Evolutionary conservation across 768 basidiomycete species (phyloP).

Genomic region (Clitopilus passeckerianus): DNA sequence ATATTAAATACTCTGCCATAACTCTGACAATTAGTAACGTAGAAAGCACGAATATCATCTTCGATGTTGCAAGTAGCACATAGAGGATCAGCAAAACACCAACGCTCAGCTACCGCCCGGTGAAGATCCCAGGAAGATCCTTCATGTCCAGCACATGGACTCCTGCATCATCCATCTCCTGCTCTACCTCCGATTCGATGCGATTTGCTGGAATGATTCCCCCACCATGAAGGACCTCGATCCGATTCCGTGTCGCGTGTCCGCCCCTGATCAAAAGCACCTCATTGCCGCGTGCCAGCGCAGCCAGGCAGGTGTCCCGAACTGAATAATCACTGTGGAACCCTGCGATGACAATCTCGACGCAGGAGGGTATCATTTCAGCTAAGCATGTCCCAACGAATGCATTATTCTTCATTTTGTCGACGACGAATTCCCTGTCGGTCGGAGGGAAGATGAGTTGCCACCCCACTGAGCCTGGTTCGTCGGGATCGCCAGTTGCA

Average conservation of each 20-base stretch:
- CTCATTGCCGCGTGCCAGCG: constrained; percentile 58
- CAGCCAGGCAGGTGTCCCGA: constrained; percentile 55
- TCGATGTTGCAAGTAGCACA: background rate
- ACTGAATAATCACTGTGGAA: constrained; percentile 66
- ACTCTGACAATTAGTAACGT: background rate
- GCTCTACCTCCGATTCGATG: constrained; percentile 59
- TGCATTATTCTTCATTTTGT: constrained; percentile 69
- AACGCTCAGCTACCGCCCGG: constrained; percentile 43
- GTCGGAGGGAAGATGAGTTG: constrained; percentile 41
- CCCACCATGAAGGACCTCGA: constrained; percentile 57
- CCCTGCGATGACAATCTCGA: constrained; percentile 63
- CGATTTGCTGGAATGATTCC: constrained; percentile 44
- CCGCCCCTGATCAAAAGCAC: constrained; percentile 60
- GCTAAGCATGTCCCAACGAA: constrained; percentile 56
- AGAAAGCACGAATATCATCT: background rate
- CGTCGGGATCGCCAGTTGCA: constrained; percentile 57
- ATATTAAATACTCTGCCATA: background rate
- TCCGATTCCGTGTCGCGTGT: constrained; percentile 65
- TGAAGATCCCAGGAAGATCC: constrained; percentile 55
- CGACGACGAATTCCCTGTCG: constrained; percentile 45
- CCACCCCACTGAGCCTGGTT: constrained; percentile 54
- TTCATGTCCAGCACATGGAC: constrained; percentile 64
- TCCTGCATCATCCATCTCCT: constrained; percentile 64
- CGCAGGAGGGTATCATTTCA: constrained; percentile 42
- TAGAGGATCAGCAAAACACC: background rate